These are phyloP conservation scores for Phytomonas sp. DNA, from an alignment of 208 protist genomes.

Conservation along the genomic window DNA sequence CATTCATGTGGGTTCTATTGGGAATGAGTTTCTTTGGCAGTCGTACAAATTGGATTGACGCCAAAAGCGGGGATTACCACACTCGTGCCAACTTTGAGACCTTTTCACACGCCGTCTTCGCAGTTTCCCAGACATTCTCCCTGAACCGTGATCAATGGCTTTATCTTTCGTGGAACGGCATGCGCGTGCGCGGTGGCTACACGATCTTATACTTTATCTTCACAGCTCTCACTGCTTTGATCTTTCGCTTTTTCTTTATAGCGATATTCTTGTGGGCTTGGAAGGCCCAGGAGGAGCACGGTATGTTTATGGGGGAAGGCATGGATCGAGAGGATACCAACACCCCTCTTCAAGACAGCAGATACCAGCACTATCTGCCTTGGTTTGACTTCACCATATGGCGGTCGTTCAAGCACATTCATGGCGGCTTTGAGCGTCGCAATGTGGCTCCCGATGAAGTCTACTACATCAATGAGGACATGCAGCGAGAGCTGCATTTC, in stretches of 20 bases:
- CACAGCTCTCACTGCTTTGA: conserved; percentile 60
- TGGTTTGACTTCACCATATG: conserved; percentile 90
- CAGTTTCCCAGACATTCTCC: conserved; percentile 81
- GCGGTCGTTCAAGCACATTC: conserved; percentile 89
- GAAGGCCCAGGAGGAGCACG: conserved; percentile 35
- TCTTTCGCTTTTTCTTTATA: conserved; percentile 86
- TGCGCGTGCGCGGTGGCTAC: conserved; percentile 70
- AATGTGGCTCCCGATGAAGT: conserved; percentile 86
- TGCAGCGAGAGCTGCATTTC: conserved; percentile 73
- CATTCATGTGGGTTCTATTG: conserved; percentile 88
- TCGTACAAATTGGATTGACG: conserved; percentile 46
- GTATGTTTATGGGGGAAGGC: not conserved
- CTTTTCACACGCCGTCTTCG: conserved; percentile 75
- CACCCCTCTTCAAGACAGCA: conserved; percentile 14
- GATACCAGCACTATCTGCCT: conserved; percentile 24
- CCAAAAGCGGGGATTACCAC: conserved; percentile 29
- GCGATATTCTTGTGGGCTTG: conserved; percentile 78
- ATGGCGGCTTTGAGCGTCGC: conserved; percentile 80
- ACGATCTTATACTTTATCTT: conserved; percentile 85
- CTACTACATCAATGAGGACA: conserved; percentile 83
- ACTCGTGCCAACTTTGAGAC: conserved; percentile 64
- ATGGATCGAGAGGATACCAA: not conserved
- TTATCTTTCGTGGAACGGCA: conserved; percentile 77
- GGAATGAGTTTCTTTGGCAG: conserved; percentile 91
- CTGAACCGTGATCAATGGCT: conserved; percentile 81